Conservation (phyloP, 768 basidiomycete genomes). For the Nevesoporus exiguus region DNA sequence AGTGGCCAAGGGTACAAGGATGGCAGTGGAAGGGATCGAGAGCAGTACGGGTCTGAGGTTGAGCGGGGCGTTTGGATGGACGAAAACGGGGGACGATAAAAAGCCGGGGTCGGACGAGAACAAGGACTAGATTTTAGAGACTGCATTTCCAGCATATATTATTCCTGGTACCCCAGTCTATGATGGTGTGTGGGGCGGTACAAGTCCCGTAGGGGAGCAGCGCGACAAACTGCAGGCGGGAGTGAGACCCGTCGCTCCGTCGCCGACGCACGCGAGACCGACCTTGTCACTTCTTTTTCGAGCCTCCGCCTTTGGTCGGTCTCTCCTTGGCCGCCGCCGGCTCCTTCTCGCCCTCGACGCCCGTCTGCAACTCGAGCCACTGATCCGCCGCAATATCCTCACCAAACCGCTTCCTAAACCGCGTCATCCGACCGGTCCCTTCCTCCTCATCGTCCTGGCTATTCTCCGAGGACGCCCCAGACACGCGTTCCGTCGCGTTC, state of each 20-base stretch:
- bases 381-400: slow-evolving; percentile 40
- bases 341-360: slow-evolving; percentile 26
- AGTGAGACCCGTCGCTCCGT: background rate
- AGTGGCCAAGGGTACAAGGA: slow-evolving; percentile 43
- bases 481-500: slow-evolving; percentile 61
- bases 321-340: slow-evolving; percentile 25
- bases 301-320: slow-evolving; percentile 7
- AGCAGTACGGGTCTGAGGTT: slow-evolving; percentile 72
- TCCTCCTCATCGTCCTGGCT: slow-evolving; percentile 63
- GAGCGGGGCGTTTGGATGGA: slow-evolving; percentile 52
- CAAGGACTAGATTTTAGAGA: slow-evolving; percentile 14
- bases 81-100: slow-evolving; percentile 15
- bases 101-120: slow-evolving; percentile 14
- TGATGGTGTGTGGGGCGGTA: background rate
- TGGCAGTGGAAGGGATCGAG: slow-evolving; percentile 55
- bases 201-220: background rate
- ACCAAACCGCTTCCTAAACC: slow-evolving; percentile 75
- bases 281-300: slow-evolving; percentile 23
- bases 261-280: background rate
- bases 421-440: slow-evolving; percentile 71
- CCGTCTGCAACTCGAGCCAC: slow-evolving; percentile 27
- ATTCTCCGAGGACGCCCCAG: slow-evolving; percentile 43
- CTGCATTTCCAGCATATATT: background rate
- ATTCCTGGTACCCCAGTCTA: background rate
- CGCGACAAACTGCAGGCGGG: background rate